Evolutionary conservation across 2,329 filamentous ascomycete genomes (phyloP), one percentile per base, ranked within the genome.

Genomic region (Aureobasidium sp.): DNA sequence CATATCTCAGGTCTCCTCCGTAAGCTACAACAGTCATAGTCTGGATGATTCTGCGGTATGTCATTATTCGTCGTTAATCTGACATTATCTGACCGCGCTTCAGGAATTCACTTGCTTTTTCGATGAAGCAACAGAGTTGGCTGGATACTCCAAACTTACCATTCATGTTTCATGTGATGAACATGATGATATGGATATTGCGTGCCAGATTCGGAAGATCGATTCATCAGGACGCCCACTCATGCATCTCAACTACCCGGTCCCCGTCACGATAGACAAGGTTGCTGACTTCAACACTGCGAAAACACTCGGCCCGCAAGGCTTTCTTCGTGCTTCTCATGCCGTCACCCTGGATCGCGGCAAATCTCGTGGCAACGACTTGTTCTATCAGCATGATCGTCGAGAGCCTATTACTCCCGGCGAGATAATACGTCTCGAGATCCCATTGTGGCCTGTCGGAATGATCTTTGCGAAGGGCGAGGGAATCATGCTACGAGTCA

Each of bases 391-490:
- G 0, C 76, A 80, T 60, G 69, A 72, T 5, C 67, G 68, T n/a
- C 70, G 76, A 37, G 69, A 77, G 32, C 76, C 76, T 64, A 68
- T 79, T 1, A 58, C 67, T 1, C 72, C 70, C 0, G 77, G 77
- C 0, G 67, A 72, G 9, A 66, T 79, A 23, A 75, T 79, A 5
- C 73, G 73, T 65, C 67, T 80, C 6, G 77, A 79, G 36, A 79
- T 80, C 59, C 76, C 75, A 0, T 75, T 80, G 9, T 80, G 77
- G 77, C 72, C 74, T 0, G 74, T 76, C 69, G 77, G 77, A 0
- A 72, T 79, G 0, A 74, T 77, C 23, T 80, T 75, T 66, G 75
- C 78, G 1, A 73, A 68, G 20, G 44, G 44, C 10, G 44, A 47
- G n/a, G 46, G 26, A 5, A 48, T 32, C 7, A 48, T 48, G 46